These are phyloP conservation scores for Hyphodiscus sp. DNA, from an alignment of 2,329 filamentous ascomycete genomes.

Conservation along the genomic window DNA sequence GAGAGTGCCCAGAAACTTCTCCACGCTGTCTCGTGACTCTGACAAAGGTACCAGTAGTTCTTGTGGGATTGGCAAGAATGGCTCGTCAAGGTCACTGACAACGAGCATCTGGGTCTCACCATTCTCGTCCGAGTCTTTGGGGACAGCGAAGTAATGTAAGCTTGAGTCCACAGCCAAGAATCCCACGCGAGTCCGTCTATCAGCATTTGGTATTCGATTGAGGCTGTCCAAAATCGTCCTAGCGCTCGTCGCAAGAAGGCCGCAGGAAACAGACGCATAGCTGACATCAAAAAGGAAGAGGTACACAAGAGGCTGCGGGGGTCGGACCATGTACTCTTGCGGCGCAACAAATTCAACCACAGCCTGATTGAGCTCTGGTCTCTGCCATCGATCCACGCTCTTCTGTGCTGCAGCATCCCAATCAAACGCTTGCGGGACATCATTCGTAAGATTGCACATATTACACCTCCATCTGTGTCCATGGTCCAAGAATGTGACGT, in stretches of 20 bases:
- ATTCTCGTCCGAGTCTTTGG: conserved; percentile 78
- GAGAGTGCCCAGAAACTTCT: conserved; percentile 82
- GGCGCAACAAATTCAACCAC: conserved; percentile 97
- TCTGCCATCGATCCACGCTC: conserved; percentile 84
- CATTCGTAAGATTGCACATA: conserved; percentile 98
- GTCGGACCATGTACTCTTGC: conserved; percentile 98
- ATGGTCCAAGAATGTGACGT: conserved; percentile 92
- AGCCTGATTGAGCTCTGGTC: conserved; percentile 89
- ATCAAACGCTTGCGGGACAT: conserved; percentile 98
- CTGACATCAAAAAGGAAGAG: conserved; percentile 94
- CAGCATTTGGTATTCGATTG: conserved; percentile 96
- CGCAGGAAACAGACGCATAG: conserved; percentile 81
- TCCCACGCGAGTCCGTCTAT: conserved; percentile 82
- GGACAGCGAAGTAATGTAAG: conserved; percentile 92
- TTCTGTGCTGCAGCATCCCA: conserved; percentile 94
- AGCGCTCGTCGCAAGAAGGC: conserved; percentile 84
- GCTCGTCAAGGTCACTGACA: conserved; percentile 90
- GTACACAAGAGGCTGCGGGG: conserved; percentile 91
- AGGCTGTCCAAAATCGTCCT: conserved; percentile 92
- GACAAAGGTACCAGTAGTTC: conserved; percentile 85
- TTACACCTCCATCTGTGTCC: conserved; percentile 98
- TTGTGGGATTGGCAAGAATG: conserved; percentile 88
- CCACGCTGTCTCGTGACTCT: conserved; percentile 85
- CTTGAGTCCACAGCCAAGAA: conserved; percentile 95
- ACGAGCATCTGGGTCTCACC: conserved; percentile 87